Base-by-base conservation (phyloP, 2,329 filamentous ascomycete species). In the Talaromyces pinophilus region DNA sequence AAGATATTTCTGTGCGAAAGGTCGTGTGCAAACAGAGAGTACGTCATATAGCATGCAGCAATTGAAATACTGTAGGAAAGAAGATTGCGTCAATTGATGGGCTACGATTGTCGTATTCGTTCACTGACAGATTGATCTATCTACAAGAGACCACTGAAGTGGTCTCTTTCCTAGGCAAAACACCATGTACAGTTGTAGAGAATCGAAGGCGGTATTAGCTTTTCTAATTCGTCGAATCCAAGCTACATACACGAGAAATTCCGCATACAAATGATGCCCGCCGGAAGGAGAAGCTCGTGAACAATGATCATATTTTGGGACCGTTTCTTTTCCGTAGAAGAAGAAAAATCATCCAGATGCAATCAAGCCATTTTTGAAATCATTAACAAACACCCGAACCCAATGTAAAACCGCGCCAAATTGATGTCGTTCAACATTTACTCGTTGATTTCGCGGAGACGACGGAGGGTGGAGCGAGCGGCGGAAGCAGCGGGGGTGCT, bases 381-480 rank as follows among this genome's bases (percentile, higher is more conserved):
- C 65, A 62, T 52, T 52, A 66, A 67, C 22, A 46, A 67, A 42
- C 19, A 52, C 42, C 65, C 65, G 52, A 60, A 67, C 54, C 65
- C 65, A 63, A 60, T 60, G 52, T 57, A 59, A 60, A 63, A 62
- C 59, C 63, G 65, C 65, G 65, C 65, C 65, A 63, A 67, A 63
- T 67, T 84, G 96, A 67, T 63, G 61, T 57, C 64, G 61, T 63
- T 42, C 61, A 57, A 54, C 57, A 48, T 65, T 67, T 67, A 92
- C 89, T 97, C 93, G 81, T 92, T 92, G 85, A 97, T 96, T 86
- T 97, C 93, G 82, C 93, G 91, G 86, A 97, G 88, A 89, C 93
- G 91, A 86, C 93, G 92, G 84, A 97, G 93, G 77, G 93, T 97
- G 76, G 93, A 97, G 84, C 93, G 89, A 84, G 93, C 96, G 78